Percentiles rank a stretch among this genome's conserved stretches.
These are phyloP conservation scores for Cercospora citrullina DNA, from an alignment of 2,329 filamentous ascomycete species.

Conservation along the genomic window DNA sequence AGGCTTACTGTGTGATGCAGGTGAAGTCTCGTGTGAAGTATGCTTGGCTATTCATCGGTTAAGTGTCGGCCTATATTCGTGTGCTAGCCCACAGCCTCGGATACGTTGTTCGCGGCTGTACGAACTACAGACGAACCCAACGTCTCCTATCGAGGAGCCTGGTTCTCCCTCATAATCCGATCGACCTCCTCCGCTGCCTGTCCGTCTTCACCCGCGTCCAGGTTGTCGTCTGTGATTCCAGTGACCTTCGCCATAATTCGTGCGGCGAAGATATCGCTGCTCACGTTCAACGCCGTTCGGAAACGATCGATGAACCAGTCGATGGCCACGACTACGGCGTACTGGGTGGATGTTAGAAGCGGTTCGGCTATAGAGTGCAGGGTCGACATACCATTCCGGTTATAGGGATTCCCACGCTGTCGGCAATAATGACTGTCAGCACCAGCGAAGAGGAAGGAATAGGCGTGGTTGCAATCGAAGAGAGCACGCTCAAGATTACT, in stretches of 20 bases:
- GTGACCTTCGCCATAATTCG: constrained; percentile 42
- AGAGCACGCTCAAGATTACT: constrained; percentile 51
- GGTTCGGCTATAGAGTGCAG: no score
- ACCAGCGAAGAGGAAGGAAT: constrained; percentile 56
- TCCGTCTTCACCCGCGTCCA: constrained; percentile 1
- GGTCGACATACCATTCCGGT: no score
- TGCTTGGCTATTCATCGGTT: neutral
- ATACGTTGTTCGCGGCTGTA: neutral
- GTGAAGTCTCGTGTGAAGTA: neutral
- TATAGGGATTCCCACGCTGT: constrained; percentile 45
- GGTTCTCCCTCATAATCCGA: constrained; percentile 13
- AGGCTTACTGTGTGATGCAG: neutral
- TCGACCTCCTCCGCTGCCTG: constrained; percentile 22
- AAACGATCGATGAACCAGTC: constrained; percentile 60
- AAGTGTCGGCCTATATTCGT: neutral
- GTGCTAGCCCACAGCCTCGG: neutral
- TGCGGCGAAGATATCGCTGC: constrained; percentile 52
- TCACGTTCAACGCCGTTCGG: constrained; percentile 55
- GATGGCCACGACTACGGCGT: constrained; percentile 55
- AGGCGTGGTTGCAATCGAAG: constrained; percentile 56
- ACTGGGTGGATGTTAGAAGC: no score
- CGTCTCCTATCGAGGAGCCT: constrained; percentile 1
- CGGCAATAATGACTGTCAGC: constrained; percentile 54
- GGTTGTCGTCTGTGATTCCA: constrained; percentile 35
- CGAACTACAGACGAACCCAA: neutral